Base-by-base conservation (phyloP, 768 basidiomycete species). In the Kockovaella imperatae region DNA sequence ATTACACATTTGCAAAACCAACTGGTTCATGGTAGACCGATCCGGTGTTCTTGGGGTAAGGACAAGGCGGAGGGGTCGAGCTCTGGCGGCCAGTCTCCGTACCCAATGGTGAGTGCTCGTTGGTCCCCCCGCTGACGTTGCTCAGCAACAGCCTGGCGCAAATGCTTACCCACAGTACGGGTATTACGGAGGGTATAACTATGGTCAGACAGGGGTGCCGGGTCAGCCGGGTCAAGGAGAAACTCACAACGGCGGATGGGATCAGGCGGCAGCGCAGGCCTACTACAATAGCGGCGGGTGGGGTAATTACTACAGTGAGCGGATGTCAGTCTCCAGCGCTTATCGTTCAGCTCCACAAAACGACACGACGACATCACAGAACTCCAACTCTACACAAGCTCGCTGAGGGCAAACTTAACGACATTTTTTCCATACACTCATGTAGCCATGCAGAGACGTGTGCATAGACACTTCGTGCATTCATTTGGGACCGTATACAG, bases 11-110 rank as follows among this genome's bases (percentile, higher is more conserved):
- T 99, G 43, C 88, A 93, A 72, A 91, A 93, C 45, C 87, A 90
- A 75, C 86, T 89, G 78, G 87, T 99, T 23, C 95, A 99, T 57
- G 93, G 93, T 40, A 76, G 95, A 31, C 89, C 91, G 6, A 88
- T 97, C 77, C 97, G 96, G 74, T 93, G 88, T 73, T 89, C 87
- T 63, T 99, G 95, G 95, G 95, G 95, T 48, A 97, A 96, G 73
- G 93, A 96, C 70, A 79, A 66, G 36, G 49, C 49, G 18, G 56
- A 50, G 17, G 61, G 53, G 53, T 83, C 81, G 20, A 83, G 85
- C 68, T 84, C 81, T 28, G 79, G 78, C 21, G 74, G 40, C 40
- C 28, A 24, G 47, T 43, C 84, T 14, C 88, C 88, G 67, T 84
- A 79, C 52, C 83, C 81, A 64, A 78, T 91, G 83, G 87, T 87